These are phyloP conservation scores for Termitomyces sp. DNA, from an alignment of 768 basidiomycete genomes.

Conservation along the genomic window DNA sequence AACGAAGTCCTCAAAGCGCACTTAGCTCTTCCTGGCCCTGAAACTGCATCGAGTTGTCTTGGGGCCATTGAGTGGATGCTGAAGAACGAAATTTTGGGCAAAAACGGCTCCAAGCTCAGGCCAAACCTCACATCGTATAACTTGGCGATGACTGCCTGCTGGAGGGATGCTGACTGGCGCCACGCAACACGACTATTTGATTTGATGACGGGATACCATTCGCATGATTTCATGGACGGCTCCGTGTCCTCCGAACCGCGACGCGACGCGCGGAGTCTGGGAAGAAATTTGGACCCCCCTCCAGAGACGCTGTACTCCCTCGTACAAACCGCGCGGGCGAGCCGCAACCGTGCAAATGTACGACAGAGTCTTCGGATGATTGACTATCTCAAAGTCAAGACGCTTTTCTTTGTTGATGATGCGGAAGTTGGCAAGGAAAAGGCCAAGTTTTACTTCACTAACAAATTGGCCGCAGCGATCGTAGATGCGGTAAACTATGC, in stretches of 20 bases:
- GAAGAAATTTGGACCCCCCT: conserved; percentile 41
- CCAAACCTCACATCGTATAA: conserved; percentile 51
- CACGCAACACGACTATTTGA: conserved; percentile 54
- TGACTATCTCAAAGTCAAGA: conserved; percentile 34
- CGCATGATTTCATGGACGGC: conserved; percentile 49
- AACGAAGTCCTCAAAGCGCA: conserved; percentile 59
- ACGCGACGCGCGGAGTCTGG: conserved; percentile 35
- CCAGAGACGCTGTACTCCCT: conserved; percentile 53
- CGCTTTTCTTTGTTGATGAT: conserved; percentile 23
- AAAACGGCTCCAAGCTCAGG: conserved; percentile 41
- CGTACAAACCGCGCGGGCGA: conserved; percentile 52
- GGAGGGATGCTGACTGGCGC: conserved; percentile 60
- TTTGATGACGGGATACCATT: conserved; percentile 66
- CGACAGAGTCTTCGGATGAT: conserved; percentile 61
- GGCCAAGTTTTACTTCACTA: conserved; percentile 33
- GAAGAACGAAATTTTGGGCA: conserved; percentile 40
- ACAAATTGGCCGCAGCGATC: conserved; percentile 45
- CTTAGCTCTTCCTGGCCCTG: conserved; percentile 33
- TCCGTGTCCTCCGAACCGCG: conserved; percentile 30
- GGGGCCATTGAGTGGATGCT: conserved; percentile 68
- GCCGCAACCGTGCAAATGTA: conserved; percentile 43
- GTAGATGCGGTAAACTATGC: conserved; percentile 35
- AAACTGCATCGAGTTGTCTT: conserved; percentile 44
- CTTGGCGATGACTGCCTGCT: conserved; percentile 59
- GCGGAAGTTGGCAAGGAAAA: conserved; percentile 23